Conservation (phyloP, 2,329 filamentous ascomycete species). For the Venturia nashicola region DNA sequence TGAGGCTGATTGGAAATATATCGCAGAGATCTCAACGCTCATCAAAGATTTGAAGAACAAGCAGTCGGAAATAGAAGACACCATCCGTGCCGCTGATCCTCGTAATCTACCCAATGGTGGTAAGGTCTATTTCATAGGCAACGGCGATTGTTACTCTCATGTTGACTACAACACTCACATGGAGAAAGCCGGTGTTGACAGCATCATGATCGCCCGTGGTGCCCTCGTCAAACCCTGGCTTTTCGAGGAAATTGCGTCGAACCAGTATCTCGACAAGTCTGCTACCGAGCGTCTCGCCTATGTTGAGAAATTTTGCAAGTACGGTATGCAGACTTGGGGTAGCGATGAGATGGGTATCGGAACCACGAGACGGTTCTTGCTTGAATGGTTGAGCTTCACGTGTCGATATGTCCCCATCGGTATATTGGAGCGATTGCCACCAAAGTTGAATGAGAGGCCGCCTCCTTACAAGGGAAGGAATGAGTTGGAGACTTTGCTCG, state of each 20-base stretch:
- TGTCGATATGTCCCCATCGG: conserved; percentile 87
- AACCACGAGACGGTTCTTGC: conserved; percentile 78
- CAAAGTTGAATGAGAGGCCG: conserved; percentile 77
- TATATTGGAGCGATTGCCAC: conserved; percentile 76
- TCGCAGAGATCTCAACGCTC: conserved; percentile 75
- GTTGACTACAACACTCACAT: conserved; percentile 73
- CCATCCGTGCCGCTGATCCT: conserved; percentile 61
- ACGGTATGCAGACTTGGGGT: conserved; percentile 89
- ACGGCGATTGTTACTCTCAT: conserved; percentile 93
- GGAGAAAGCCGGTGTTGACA: conserved; percentile 67
- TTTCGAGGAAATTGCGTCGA: conserved; percentile 87
- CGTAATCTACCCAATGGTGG: conserved; percentile 56
- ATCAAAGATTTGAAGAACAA: conserved; percentile 69
- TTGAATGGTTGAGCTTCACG: conserved; percentile 92
- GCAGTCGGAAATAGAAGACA: conserved; percentile 58
- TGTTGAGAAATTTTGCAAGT: conserved; percentile 79
- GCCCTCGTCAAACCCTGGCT: conserved; percentile 97
- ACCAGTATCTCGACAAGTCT: conserved; percentile 93
- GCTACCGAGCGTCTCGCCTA: conserved; percentile 74
- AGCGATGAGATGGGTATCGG: conserved; percentile 90
- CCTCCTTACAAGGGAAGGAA: conserved; percentile 73
- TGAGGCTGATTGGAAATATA: conserved; percentile 90
- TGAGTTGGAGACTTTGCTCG: conserved; percentile 87
- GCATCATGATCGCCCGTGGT: conserved; percentile 94
- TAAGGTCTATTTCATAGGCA: conserved; percentile 83